Evolutionary conservation across 2,329 filamentous ascomycete species (phyloP), one percentile per base, ranked within the genome.

Genomic region (Xylariaceae sp.): DNA sequence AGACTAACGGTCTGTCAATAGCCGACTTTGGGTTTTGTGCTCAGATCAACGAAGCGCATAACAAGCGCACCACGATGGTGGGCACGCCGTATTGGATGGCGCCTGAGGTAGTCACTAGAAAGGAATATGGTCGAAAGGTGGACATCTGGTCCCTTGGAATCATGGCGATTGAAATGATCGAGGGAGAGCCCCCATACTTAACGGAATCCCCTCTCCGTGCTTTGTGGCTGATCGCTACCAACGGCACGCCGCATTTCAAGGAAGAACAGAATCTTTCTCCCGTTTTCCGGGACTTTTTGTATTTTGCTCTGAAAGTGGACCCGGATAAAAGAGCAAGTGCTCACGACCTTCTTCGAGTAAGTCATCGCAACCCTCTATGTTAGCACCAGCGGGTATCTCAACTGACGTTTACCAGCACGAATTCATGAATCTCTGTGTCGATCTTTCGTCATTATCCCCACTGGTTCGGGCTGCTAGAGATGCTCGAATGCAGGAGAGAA

Each of bases 31-130:
- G 94, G 10, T 99, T 99, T 78, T 97, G 94, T 74, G 94, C 94
- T 23, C 95, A 96, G 72, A 97, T 97, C 76, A 97, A 97, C 72
- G 93, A 97, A 70, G 88, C 89, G 34, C 92, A 97, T 68, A 95
- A 92, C 77, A 97, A 97, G 81, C 89, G 94, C 61, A 97, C 92
- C 3, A 99, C 94, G 11, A 99, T 97, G 94, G 94, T 99, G 50
- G 94, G 94, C 56, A 97, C 94, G 6, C 94, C 94, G 1, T 99
- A 99, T 76, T 99, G 94, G 94, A 99, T 99, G 94, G 94, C 94
- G 1, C 94, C 94, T 2, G 94, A 99, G 76, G 93, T 99, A 18
- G 94, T 99, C 34, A 97, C 92, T 5, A 83, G 92, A 48, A 97
- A 97, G 75, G 94, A 97, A 76, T 99, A 99, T 75, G 94, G 94